These are phyloP conservation scores for Rehmannia glutinosa DNA, from an alignment of 257 asterid species.

Conservation along the genomic window DNA sequence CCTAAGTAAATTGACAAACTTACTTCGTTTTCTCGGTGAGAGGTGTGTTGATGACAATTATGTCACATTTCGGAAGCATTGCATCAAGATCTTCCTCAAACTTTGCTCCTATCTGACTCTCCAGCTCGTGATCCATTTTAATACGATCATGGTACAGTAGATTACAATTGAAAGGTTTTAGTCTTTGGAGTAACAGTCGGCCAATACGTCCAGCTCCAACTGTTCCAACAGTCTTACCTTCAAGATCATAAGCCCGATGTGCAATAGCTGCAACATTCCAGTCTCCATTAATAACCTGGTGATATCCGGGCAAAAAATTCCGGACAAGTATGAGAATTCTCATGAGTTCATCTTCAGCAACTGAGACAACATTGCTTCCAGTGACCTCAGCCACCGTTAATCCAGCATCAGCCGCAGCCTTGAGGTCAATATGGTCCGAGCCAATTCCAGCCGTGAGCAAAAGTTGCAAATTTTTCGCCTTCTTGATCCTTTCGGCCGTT, in stretches of 20 bases:
- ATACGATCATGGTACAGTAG: constrained; percentile 88
- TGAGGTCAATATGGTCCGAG: constrained; percentile 90
- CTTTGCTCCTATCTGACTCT: constrained; percentile 72
- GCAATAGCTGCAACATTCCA: constrained; percentile 95
- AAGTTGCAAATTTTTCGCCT: constrained; percentile 81
- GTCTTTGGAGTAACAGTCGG: constrained; percentile 72
- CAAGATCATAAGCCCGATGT: constrained; percentile 89
- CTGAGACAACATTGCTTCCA: constrained; percentile 90
- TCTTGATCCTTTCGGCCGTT: constrained; percentile 93
- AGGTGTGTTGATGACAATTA: constrained; percentile 84
- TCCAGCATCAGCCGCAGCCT: constrained; percentile 97
- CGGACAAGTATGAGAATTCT: constrained; percentile 92
- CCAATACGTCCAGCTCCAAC: constrained; percentile 99
- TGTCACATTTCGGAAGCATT: constrained; percentile 94
- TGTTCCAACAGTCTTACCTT: constrained; percentile 99
- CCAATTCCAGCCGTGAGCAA: constrained; percentile 97
- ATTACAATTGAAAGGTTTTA: constrained; percentile 93
- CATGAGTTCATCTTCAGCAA: constrained; percentile 98
- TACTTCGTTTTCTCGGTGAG: constrained; percentile 93
- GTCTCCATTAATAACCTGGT: constrained; percentile 81
- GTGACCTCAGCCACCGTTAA: constrained; percentile 98
- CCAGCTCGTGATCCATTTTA: constrained; percentile 68
- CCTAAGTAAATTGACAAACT: not conserved
- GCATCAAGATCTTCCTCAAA: constrained; percentile 87
- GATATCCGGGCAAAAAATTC: constrained; percentile 83